Base-by-base conservation (phyloP, 495 filamentous ascomycete genomes). In the Neurospora tetrasperma region DNA sequence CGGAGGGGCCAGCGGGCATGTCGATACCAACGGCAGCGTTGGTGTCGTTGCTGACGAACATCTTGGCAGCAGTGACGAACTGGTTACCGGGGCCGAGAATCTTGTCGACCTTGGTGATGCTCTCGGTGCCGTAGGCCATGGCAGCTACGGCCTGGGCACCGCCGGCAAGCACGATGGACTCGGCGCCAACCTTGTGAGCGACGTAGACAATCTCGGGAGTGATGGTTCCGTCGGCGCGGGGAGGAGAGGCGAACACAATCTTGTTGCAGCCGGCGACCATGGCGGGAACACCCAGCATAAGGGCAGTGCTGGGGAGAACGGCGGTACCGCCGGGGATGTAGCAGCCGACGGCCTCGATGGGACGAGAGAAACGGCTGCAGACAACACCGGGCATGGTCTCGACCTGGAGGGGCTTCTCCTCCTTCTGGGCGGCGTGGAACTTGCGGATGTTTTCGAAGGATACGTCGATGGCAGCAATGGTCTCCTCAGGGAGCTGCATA, bases 61-160 rank as follows among this genome's bases (percentile, higher is more conserved):
- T 99, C 89, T 99, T 99, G 69, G 92, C 96, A 0, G 96, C 96
- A 0, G 96, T 99, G 39, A 99, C 96, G 78, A 98, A 99, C 82
- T 99, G 96, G 82, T 99, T 99, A 46, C 96, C 96, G 3, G 96
- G 96, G 2, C 96, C 96, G 5, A 99, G 88, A 77, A 99, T 97
- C 89, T 99, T 99, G 86, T 99, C 96, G 20, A 98, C 96, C 84
- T 99, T 99, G 79, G 84, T 93, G 73, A 98, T 88, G 78, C 85
- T 90, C 78, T 92, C 89, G 10, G 93, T 96, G 38, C 93, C 93
- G 76, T 96, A 91, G 18, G 93, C 93, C 86, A 96, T 90, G 20
- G 92, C 92, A 23, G 93, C 91, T 31, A 99, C 90, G n/a, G 96
- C 96, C 84, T 99, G 96, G 0, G 96, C 96, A 70, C 96, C 96